Evolutionary conservation across 257 asterid genomes (phyloP), one percentile per base, ranked within the genome.

Genomic region (Eucommia ulmoides): DNA sequence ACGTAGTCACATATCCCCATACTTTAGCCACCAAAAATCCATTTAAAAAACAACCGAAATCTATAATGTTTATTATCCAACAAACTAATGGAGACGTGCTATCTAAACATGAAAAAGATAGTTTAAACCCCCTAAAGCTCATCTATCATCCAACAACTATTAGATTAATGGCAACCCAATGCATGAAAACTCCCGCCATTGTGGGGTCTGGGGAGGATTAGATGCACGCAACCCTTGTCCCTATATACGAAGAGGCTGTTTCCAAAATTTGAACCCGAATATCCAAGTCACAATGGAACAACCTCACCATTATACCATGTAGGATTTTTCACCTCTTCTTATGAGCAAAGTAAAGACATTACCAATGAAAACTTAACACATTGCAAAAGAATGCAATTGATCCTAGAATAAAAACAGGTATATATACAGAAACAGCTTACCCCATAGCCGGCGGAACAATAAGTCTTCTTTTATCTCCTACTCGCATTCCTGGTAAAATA

Each of bases 401-500:
- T 16, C 20, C 8, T 15, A 16, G 48, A 25, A 21, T 46, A 42
- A 18, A 20, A 11, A 8, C 3, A 38, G n/a, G 9, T 4, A 20
- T 17, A 53, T 22, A 50, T 16, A 35, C 7, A 29, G 29, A 53
- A 20, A n/a, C 10, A 22, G 11, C 77, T 53, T 86, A 86, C 98
- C 96, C 98, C 98, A 91, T 91, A 35, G 80, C 79, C 21, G 98
- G 98, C 59, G 98, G 96, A 67, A 91, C 81, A 20, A 93, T 86
- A 29, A 91, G 76, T 59, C 95, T 79, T 65, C 96, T 71, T 71
- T 81, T 91, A 75, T 91, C 96, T 42, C 98, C 98, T 15, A 77
- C 41, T 8, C 95, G 95, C 98, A 91, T 91, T 53, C 98, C 96
- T 91, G 81, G 51, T 26, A 53, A 52, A 53, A 50, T 47, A 67